Conservation (phyloP, 768 basidiomycete species). For the Tulasnella sp. region DNA sequence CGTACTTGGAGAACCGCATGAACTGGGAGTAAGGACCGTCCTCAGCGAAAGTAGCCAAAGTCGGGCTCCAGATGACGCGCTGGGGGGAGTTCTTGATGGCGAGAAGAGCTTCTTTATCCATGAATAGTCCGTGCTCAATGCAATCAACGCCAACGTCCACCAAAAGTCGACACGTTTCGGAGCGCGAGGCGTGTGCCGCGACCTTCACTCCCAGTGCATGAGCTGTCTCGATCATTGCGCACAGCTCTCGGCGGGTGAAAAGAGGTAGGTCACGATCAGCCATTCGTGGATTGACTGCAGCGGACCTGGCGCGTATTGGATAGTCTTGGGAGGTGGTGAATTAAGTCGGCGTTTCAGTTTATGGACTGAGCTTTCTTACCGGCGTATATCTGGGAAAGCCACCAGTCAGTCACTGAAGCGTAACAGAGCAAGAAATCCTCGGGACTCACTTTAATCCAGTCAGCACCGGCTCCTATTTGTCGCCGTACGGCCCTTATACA, state of each 20-base stretch:
- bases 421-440: neutral
- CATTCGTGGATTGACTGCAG: constrained; percentile 35
- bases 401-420: neutral
- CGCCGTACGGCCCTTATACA: constrained; percentile 49
- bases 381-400: constrained; percentile 35
- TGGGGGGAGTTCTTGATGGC: constrained; percentile 5
- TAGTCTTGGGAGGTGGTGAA: constrained; percentile 39
- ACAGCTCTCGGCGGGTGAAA: constrained; percentile 42
- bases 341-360: constrained; percentile 1
- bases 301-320: constrained; percentile 42
- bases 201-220: constrained; percentile 49
- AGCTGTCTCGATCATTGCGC: constrained; percentile 45
- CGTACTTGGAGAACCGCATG: neutral
- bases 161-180: constrained; percentile 34
- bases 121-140: constrained; percentile 48
- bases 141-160: constrained; percentile 37
- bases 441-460: constrained; percentile 53
- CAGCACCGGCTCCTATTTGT: constrained; percentile 58
- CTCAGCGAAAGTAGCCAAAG: constrained; percentile 40
- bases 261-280: constrained; percentile 35
- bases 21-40: neutral
- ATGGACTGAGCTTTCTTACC: constrained; percentile 31
- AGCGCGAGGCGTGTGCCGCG: constrained; percentile 45
- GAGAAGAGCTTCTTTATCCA: constrained; percentile 21
- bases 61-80: constrained; percentile 49